Evolutionary conservation across 768 basidiomycete genomes (phyloP).

Genomic region (Dictyophora rubrovolvata): DNA sequence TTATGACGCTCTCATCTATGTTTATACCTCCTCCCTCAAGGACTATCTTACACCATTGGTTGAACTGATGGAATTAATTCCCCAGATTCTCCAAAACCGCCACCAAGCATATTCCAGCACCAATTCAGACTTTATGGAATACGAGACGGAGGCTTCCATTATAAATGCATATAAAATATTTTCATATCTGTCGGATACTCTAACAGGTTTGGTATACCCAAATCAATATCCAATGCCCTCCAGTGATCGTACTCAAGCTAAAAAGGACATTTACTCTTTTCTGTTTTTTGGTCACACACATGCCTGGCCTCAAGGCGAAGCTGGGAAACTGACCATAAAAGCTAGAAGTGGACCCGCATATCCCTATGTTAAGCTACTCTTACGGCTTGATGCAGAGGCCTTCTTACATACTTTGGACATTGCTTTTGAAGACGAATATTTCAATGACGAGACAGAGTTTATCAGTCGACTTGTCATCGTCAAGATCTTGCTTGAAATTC

Average conservation of each 20-base stretch:
- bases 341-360: conserved; percentile 73
- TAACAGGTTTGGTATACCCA: conserved; percentile 82
- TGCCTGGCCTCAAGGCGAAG: conserved; percentile 66
- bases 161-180: conserved; percentile 83
- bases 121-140: background rate
- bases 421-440: conserved; percentile 86
- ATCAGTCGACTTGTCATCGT: conserved; percentile 74
- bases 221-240: conserved; percentile 60
- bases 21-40: conserved; percentile 78
- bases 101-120: conserved; percentile 9
- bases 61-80: conserved; percentile 69
- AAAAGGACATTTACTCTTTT: conserved; percentile 67
- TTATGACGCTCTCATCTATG: conserved; percentile 90
- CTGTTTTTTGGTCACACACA: conserved; percentile 74
- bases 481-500: conserved; percentile 74
- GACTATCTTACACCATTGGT: conserved; percentile 89
- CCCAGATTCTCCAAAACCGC: conserved; percentile 51
- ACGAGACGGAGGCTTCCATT: background rate
- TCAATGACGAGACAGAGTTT: conserved; percentile 62
- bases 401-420: conserved; percentile 90
- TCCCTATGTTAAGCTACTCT: conserved; percentile 75
- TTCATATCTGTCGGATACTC: conserved; percentile 70
- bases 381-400: conserved; percentile 87
- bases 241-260: conserved; percentile 59
- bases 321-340: conserved; percentile 65